Percentiles rank a stretch among this genome's conserved stretches.
phyloP scores from a whole-genome alignment of 495 filamentous ascomycete species.

The Rhypophila decipiens region DNA sequence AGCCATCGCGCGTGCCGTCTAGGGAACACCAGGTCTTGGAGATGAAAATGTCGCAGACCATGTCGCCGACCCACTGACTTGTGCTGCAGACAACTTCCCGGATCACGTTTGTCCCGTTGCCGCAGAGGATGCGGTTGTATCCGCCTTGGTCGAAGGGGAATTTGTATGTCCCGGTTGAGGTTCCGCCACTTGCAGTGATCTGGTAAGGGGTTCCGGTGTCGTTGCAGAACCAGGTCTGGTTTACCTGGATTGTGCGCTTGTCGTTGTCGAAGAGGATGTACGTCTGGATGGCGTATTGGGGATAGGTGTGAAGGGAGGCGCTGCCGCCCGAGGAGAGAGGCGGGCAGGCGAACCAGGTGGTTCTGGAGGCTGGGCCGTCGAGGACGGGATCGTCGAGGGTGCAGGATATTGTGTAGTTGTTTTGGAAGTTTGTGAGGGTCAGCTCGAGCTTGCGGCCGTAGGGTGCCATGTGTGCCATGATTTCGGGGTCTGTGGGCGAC shows the following conservation, averaged over 20 bases:
- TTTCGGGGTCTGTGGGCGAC: background rate
- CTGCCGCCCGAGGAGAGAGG: background rate
- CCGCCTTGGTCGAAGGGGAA: background rate
- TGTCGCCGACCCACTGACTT: too few relatives aligned
- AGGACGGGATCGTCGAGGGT: background rate
- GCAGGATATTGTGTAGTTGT: background rate
- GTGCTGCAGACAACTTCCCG: background rate
- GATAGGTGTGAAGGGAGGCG: background rate
- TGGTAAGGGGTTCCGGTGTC: background rate
- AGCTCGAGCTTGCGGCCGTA: background rate
- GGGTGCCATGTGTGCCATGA: background rate
- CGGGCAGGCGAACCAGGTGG: background rate
- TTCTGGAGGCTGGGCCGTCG: background rate
- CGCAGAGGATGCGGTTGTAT: background rate
- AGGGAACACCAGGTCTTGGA: background rate
- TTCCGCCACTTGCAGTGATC: background rate
- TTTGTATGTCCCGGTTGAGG: background rate
- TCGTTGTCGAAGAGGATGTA: slow-evolving; percentile 1
- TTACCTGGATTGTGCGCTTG: slow-evolving; percentile 1
- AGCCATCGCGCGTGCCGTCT: background rate
- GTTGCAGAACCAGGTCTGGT: slow-evolving; percentile 8
- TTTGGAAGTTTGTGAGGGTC: background rate
- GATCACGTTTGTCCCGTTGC: background rate
- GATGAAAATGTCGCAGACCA: background rate
- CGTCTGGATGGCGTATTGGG: background rate